Conservation (phyloP, 2,329 filamentous ascomycete species). For the Venturia nashicola region DNA sequence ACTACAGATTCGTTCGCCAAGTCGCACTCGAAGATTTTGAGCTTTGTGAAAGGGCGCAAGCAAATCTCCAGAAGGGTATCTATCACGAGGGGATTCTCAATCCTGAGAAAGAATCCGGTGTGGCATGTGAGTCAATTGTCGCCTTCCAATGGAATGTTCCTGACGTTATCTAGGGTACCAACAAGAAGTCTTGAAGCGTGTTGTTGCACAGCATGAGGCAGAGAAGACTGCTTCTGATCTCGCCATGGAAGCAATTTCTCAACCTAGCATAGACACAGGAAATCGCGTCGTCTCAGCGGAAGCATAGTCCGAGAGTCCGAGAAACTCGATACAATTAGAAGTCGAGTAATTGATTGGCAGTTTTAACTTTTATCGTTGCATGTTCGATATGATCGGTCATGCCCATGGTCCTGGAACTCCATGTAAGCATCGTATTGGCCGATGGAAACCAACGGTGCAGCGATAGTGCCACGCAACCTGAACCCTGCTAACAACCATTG, state of each 20-base stretch:
- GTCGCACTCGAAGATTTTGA: slow-evolving; percentile 46
- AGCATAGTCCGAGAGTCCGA: background rate
- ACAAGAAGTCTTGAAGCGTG: slow-evolving; percentile 32
- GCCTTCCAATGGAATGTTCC: slow-evolving; percentile 7
- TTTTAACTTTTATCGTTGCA: background rate
- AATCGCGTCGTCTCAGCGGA: background rate
- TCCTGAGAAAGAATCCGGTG: slow-evolving; percentile 42
- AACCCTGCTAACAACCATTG: background rate
- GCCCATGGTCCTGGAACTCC: background rate
- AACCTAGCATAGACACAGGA: background rate
- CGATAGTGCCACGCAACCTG: background rate
- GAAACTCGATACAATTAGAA: background rate
- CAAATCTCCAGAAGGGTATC: slow-evolving; percentile 40
- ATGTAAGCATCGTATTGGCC: background rate
- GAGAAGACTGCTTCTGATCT: slow-evolving; percentile 17
- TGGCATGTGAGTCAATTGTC: slow-evolving; percentile 30
- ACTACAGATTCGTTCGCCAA: slow-evolving; percentile 43
- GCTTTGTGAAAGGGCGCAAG: slow-evolving; percentile 44
- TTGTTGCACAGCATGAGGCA: slow-evolving; percentile 28
- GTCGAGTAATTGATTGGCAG: background rate
- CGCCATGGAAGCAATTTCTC: background rate
- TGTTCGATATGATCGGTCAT: background rate
- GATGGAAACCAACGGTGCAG: background rate
- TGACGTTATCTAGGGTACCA: slow-evolving; percentile 29
- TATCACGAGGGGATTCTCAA: slow-evolving; percentile 45